Evolutionary conservation across 2,329 filamentous ascomycete species (phyloP).

Genomic region (Ophiocordyceps camponoti-leonardi): DNA sequence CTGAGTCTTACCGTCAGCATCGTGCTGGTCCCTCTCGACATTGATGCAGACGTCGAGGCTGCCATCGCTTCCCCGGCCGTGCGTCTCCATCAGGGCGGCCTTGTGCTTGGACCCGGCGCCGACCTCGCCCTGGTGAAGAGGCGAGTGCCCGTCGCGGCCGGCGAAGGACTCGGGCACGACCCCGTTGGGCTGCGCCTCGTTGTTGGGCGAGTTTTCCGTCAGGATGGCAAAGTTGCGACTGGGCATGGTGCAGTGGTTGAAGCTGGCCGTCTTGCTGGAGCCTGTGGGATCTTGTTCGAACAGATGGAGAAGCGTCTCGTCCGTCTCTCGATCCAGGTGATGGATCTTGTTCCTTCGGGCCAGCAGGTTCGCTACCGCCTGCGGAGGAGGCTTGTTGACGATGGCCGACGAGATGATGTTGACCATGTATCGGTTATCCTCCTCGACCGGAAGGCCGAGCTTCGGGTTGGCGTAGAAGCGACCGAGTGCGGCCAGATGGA

Average conservation of each 20-base stretch:
- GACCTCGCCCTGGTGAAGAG: conserved; percentile 62
- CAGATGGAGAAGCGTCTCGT: conserved; percentile 85
- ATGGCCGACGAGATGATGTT: conserved; percentile 92
- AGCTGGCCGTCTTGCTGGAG: conserved; percentile 52
- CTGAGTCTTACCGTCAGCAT: conserved; percentile 62
- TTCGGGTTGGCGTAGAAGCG: conserved; percentile 88
- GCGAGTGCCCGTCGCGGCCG: conserved; percentile 48
- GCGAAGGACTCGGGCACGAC: conserved; percentile 12
- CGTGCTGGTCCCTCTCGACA: conserved; percentile 72
- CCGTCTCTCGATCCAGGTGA: conserved; percentile 53
- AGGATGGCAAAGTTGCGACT: conserved; percentile 88
- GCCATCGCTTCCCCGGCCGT: conserved; percentile 39
- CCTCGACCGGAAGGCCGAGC: conserved; percentile 56
- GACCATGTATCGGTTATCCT: conserved; percentile 86
- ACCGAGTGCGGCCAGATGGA: conserved; percentile 79
- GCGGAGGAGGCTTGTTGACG: conserved; percentile 82
- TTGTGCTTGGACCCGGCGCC: conserved; percentile 62
- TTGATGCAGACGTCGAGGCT: conserved; percentile 69
- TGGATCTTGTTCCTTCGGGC: conserved; percentile 77
- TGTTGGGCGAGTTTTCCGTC: conserved; percentile 63
- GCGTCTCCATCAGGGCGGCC: conserved; percentile 41
- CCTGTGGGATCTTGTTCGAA: conserved; percentile 79
- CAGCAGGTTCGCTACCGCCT: conserved; percentile 75
- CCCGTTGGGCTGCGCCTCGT: conserved; percentile 11
- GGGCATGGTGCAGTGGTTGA: conserved; percentile 78